Conservation (phyloP, 208 protist genomes). For the Trypanosomatidae sp. region DNA sequence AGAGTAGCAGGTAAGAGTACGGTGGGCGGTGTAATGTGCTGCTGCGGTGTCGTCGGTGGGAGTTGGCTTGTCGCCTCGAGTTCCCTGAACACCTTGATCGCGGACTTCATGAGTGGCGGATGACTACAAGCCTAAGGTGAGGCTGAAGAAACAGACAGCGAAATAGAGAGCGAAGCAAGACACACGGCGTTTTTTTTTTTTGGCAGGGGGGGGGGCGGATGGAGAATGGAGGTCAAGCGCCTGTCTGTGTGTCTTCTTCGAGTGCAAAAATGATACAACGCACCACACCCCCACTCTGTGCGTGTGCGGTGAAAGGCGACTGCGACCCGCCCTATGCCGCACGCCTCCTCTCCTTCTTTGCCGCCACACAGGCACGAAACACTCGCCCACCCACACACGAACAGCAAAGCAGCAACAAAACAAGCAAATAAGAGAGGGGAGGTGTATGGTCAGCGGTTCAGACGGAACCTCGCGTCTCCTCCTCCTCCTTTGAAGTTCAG, state of each 20-base stretch:
- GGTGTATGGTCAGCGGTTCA: neutral
- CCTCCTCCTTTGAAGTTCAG: neutral
- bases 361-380: neutral
- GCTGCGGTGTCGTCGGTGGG: conserved; percentile 27
- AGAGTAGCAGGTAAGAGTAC: conserved; percentile 29
- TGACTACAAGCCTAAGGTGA: neutral
- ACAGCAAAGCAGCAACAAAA: neutral
- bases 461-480: neutral
- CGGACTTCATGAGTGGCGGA: conserved; percentile 1
- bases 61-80: conserved; percentile 37
- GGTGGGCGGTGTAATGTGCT: conserved; percentile 19
- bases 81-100: conserved; percentile 12
- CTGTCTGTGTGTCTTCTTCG: neutral
- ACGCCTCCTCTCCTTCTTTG: neutral
- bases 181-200: neutral
- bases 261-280: too few species aligned
- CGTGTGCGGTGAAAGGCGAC: neutral
- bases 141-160: neutral
- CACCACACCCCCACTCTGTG: too few species aligned
- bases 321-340: too few species aligned
- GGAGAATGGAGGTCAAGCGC: neutral
- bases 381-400: neutral
- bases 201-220: neutral
- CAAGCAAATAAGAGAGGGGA: neutral
- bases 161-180: neutral